These are phyloP conservation scores for Primulina eburnea DNA, from an alignment of 257 asterid species.

Conservation along the genomic window DNA sequence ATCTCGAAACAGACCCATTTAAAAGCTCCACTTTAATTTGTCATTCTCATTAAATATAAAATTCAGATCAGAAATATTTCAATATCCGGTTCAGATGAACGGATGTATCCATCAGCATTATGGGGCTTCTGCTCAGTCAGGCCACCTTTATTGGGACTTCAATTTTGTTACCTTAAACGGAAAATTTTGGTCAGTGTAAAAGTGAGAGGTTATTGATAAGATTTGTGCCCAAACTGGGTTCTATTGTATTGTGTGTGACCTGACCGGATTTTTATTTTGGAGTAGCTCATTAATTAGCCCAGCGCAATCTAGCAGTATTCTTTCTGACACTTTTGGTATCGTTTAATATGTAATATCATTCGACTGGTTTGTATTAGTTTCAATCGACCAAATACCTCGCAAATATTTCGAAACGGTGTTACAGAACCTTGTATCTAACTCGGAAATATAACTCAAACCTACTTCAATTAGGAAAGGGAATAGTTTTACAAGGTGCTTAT, in stretches of 20 bases:
- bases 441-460: no score
- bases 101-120: neutral
- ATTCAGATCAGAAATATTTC: neutral
- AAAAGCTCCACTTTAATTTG: neutral
- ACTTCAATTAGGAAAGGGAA: neutral
- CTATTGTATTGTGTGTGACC: no score
- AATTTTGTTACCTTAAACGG: neutral
- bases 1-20: neutral
- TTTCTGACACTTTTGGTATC: no score
- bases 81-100: neutral
- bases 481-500: no score
- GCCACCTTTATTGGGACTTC: neutral
- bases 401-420: no score
- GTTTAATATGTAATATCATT: no score
- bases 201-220: neutral
- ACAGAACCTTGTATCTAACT: no score
- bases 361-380: no score
- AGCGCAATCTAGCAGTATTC: no score
- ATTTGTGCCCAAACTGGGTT: neutral
- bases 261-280: no score
- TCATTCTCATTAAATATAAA: neutral
- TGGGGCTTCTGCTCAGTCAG: neutral
- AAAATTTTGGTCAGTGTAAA: neutral
- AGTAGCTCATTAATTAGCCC: no score
- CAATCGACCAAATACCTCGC: no score